Evolutionary conservation across 2,329 filamentous ascomycete genomes (phyloP), one percentile per base, ranked within the genome.

Genomic region (Neonectria punicea): DNA sequence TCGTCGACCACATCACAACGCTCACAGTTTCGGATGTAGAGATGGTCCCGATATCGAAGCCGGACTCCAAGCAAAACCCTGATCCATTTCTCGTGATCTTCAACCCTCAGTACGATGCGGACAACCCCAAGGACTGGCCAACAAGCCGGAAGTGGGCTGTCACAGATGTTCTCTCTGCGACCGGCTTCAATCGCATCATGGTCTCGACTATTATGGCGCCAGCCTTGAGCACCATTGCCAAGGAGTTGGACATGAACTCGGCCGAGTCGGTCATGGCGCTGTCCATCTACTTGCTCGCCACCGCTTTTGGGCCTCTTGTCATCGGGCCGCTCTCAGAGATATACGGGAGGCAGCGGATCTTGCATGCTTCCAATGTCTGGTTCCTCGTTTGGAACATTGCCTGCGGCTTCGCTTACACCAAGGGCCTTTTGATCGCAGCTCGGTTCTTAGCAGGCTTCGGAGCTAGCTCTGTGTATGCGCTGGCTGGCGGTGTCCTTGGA

Each of bases 131-230:
- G 30, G 72, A 82, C 58, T 84, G 81, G 81, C 72, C 78, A 0
- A 71, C 61, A 0, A 64, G 75, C 2, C 76, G 74, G 2, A 86
- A 86, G 72, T 86, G 84, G 85, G 77, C 78, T 0, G 81, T 83
- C 1, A 86, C 84, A 3, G 73, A 82, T 53, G 79, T 85, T 4
- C 77, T 86, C 1, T 85, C 84, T 0, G 80, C 80, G 3, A 83
- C 82, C 0, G 84, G 83, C 8, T 85, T 87, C 68, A 84, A 84
- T 49, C 82, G 82, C 10, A 85, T 86, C 63, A 79, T 86, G 67
- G 82, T 85, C 0, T 84, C 83, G 4, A 84, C 84, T 0, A 85
- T 87, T 71, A 83, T 86, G 76, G 84, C 85, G 0, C 84, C 84
- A 0, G 83, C 83, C 0, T 68, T 90, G 28, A 68, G 79, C 1